Base-by-base conservation (phyloP, 306 rosid species). In the Calophaca sinica region DNA sequence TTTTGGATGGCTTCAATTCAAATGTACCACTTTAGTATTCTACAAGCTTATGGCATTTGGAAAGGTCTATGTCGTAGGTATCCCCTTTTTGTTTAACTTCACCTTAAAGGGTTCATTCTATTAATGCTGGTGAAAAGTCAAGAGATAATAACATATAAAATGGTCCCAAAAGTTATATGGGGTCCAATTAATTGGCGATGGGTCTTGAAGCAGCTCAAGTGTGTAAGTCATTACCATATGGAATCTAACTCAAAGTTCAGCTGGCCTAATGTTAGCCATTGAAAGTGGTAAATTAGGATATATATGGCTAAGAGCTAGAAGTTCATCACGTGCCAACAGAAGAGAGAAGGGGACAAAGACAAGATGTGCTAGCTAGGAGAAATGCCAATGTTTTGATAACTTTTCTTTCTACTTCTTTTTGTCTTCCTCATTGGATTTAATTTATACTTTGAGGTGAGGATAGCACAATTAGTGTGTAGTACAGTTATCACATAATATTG, bases 271-370 rank as follows among this genome's bases (percentile, higher is more conserved):
- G 60, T 65, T 62, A 68, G 80, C 82, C 87, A 58, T 10, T 78
- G 79, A 85, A 69, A 44, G 55, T 62, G 75, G 62, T 60, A 14
- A 72, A 20, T 13, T 26, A 61, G 4, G 28, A 39, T 44, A 44
- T 41, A 36, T 35, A 14, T 71, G 78, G 86, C 76, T 70, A 70
- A 83, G 78, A 79, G 61, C 35, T 60, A 69, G 58, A 73, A 66
- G 64, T 79, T 83, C 54, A 81, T 84, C 85, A 84, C 88, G 80
- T 90, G 89, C 70, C 70, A 82, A 72, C 52, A 52, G 10, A 65
- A 71, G 77, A 50, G 64, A 75, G 77, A 77, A 70, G 88, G 90
- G 74, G 89, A 92, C 88, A 88, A 50, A 68, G 94, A 92, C 84
- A 90, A 82, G 81, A 48, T 81, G 80, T 88, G 92, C 77, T 65